These are phyloP conservation scores for Testicularia cyperi DNA, from an alignment of 1,284 basidiomycete genomes.

Conservation along the genomic window DNA sequence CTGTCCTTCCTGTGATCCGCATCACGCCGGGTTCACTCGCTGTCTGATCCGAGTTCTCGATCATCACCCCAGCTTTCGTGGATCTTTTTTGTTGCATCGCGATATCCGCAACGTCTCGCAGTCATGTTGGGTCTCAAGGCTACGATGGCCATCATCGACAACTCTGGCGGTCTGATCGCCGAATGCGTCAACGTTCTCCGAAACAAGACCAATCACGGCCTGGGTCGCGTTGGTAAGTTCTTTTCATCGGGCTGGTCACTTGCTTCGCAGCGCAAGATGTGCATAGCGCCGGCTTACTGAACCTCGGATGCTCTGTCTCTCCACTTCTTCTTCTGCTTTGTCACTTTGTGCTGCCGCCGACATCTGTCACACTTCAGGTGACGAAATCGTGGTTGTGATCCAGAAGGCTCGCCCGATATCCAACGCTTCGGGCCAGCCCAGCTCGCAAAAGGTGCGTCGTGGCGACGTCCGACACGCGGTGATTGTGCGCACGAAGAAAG, in stretches of 20 bases:
- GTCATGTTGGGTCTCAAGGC: slow-evolving; percentile 59
- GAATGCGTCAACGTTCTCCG: slow-evolving; percentile 98
- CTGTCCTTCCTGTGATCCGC: too few relatives aligned
- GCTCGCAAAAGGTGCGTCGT: slow-evolving; percentile 70
- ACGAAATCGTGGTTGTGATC: slow-evolving; percentile 96
- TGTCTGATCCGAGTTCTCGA: too few relatives aligned
- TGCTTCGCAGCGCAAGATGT: too few relatives aligned
- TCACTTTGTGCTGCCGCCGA: too few relatives aligned
- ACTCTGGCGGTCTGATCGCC: slow-evolving; percentile 91
- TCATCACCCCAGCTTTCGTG: too few relatives aligned
- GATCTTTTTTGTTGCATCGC: too few relatives aligned
- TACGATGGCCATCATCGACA: slow-evolving; percentile 79
- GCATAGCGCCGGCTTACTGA: too few relatives aligned
- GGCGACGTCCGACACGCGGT: slow-evolving; percentile 94
- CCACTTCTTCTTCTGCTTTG: slow-evolving; percentile 70
- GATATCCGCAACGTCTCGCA: too few relatives aligned
- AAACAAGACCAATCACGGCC: slow-evolving; percentile 80
- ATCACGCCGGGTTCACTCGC: too few relatives aligned
- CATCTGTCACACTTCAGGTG: slow-evolving; percentile 71
- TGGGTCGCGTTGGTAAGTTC: slow-evolving; percentile 66
- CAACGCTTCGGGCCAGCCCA: slow-evolving; percentile 60
- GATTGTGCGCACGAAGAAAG: slow-evolving; percentile 86
- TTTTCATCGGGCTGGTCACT: slow-evolving; percentile 6
- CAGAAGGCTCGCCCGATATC: slow-evolving; percentile 82
- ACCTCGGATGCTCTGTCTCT: too few relatives aligned